Percentiles rank a stretch among this genome's conserved stretches.
phyloP scores from a whole-genome alignment of 106 monocot genomes.

The Acanthochlamys bracteata region DNA sequence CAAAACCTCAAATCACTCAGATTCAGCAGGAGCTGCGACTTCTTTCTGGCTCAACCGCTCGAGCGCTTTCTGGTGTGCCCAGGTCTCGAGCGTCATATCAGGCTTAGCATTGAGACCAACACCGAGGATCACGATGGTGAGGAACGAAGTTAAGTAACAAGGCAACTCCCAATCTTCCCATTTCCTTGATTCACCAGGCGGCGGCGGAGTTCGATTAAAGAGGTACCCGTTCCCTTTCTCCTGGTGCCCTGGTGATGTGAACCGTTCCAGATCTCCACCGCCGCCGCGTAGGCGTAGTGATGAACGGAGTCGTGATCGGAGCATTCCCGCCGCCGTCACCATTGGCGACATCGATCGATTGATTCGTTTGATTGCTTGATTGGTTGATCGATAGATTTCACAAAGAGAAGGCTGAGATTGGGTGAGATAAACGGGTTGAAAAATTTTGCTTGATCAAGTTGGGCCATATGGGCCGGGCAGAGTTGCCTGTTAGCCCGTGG shows the following conservation, averaged over 20 bases:
- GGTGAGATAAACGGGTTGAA: too few species aligned
- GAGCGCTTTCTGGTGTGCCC: slow-evolving; percentile 96
- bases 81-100: slow-evolving; percentile 89
- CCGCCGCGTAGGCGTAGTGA: slow-evolving; percentile 41
- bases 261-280: slow-evolving; percentile 40
- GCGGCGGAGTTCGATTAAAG: slow-evolving; percentile 64
- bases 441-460: too few species aligned
- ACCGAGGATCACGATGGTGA: slow-evolving; percentile 89
- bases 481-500: too few species aligned
- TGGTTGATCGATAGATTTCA: too few species aligned
- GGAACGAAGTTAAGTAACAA: slow-evolving; percentile 91
- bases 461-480: too few species aligned
- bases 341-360: neutral
- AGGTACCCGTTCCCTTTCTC: slow-evolving; percentile 59
- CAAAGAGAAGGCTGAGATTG: too few species aligned
- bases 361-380: too few species aligned
- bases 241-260: slow-evolving; percentile 45
- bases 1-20: slow-evolving; percentile 37
- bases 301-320: slow-evolving; percentile 39
- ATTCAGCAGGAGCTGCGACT: slow-evolving; percentile 18
- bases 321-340: slow-evolving; percentile 52
- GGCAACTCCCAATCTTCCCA: slow-evolving; percentile 99
- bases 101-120: slow-evolving; percentile 95
- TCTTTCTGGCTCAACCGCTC: slow-evolving; percentile 66
- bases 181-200: slow-evolving; percentile 63